These are phyloP conservation scores for Volvox carteri DNA, from an alignment of 163 green algal genomes.

Conservation along the genomic window DNA sequence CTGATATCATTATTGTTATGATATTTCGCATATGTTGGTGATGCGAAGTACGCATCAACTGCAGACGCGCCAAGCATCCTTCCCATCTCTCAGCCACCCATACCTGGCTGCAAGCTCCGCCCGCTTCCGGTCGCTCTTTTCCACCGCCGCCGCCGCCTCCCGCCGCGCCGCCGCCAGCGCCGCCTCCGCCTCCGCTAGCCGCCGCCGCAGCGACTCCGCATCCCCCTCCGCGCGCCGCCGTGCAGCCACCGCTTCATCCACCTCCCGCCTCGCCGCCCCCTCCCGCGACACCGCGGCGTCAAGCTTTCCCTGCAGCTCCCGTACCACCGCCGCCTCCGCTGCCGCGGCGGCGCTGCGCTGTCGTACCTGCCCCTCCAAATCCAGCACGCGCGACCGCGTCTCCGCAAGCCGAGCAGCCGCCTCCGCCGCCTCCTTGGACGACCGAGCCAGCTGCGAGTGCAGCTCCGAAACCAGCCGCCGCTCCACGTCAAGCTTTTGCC, in stretches of 20 bases:
- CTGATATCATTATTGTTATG: too few species aligned
- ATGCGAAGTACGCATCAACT: too few species aligned
- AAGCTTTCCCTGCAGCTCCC: conserved; percentile 2
- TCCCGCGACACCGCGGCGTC: conserved; percentile 4
- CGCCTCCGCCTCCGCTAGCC: conserved; percentile 26
- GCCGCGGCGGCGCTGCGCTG: background rate
- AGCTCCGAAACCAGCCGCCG: conserved; percentile 16
- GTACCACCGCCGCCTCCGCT: background rate
- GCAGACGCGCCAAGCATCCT: too few species aligned
- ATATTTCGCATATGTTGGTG: too few species aligned
- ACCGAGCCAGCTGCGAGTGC: background rate
- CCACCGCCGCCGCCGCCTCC: conserved; percentile 15
- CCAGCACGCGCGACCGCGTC: background rate
- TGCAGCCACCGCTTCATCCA: background rate
- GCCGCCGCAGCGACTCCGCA: background rate
- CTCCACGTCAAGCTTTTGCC: conserved; percentile 17
- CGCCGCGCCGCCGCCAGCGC: background rate
- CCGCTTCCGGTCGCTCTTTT: conserved; percentile 13
- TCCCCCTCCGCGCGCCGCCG: conserved; percentile 1
- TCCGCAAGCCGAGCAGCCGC: background rate
- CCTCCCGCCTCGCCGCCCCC: background rate
- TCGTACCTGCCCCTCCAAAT: background rate
- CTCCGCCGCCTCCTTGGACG: background rate
- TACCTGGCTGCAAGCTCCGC: conserved; percentile 20
- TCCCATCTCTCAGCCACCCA: too few species aligned